Base-by-base conservation (phyloP, 345 rosid species). In the Trapa bicornis region DNA sequence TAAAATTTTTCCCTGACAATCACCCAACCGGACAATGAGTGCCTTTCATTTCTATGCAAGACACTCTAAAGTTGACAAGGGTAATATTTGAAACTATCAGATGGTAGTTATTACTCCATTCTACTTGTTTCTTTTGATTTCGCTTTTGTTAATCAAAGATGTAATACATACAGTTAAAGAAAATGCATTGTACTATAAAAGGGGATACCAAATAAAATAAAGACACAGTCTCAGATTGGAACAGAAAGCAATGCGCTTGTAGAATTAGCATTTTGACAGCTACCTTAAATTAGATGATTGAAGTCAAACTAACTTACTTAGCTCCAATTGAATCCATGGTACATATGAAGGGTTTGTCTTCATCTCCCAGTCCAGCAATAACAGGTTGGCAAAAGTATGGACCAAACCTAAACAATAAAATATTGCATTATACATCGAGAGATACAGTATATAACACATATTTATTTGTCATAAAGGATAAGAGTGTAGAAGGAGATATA, bases 281-380 rank as follows among this genome's bases (percentile, higher is more conserved):
- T 38, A 37, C 38, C 11, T 33, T 33, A 47, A 37, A 37, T 65
- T 65, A 65, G 4, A 3, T 36, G 75, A 64, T 36, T 47, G 69
- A 76, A 68, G 65, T 38, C 67, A 67, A 52, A 74, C 41, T 50
- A 76, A 77, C 91, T 65, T 84, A 94, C 99, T 91, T 91, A 66
- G 96, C 99, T 72, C 97, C 97, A 77, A 90, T 90, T 0, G 93
- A 89, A 76, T 94, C 99, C 99, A 89, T 89, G 13, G 99, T 94
- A 78, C 99, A 94, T 68, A 94, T 91, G 74, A 94, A 94, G 45
- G 99, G 99, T 77, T 89, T 89, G 78, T 89, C 87, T 68, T 91
- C 97, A 53, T 85, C 97, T 65, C 96, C 85, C 81, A 94, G 76
- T 58, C 99, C 99, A 62, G 96, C 96, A 81, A 94, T 89, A 35